phyloP scores from a whole-genome alignment of 2,329 filamentous ascomycete species.

The Pseudopyrenochaeta lycopersici region DNA sequence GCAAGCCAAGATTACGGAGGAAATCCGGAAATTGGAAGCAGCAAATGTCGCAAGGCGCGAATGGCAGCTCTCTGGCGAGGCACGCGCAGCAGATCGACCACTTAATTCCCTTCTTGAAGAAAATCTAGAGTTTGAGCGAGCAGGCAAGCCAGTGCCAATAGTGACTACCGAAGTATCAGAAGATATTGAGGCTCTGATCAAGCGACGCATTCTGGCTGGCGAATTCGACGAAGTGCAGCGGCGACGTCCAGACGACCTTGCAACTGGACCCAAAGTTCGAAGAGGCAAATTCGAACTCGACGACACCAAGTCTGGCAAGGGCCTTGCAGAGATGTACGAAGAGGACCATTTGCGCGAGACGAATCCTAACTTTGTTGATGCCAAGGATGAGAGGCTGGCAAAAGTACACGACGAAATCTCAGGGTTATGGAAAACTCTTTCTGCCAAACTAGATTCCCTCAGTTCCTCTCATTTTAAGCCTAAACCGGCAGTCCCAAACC shows the following conservation, averaged over 20 bases:
- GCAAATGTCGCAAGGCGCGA: slow-evolving; percentile 88
- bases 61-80: slow-evolving; percentile 92
- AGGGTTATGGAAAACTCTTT: slow-evolving; percentile 82
- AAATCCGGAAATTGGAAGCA: slow-evolving; percentile 90
- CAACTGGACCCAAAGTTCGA: slow-evolving; percentile 67
- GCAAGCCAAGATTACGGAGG: slow-evolving; percentile 84
- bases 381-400: slow-evolving; percentile 81
- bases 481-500: slow-evolving; percentile 79
- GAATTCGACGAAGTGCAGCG: slow-evolving; percentile 93
- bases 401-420: slow-evolving; percentile 86
- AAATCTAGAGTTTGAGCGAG: slow-evolving; percentile 93
- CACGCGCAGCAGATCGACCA: slow-evolving; percentile 80
- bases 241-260: slow-evolving; percentile 78
- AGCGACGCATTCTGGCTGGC: slow-evolving; percentile 85
- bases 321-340: slow-evolving; percentile 92
- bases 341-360: slow-evolving; percentile 83
- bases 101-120: slow-evolving; percentile 92
- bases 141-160: slow-evolving; percentile 92
- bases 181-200: slow-evolving; percentile 92
- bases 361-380: slow-evolving; percentile 83
- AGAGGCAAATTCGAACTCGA: slow-evolving; percentile 83
- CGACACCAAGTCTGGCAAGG: slow-evolving; percentile 85
- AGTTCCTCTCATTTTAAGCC: slow-evolving; percentile 97
- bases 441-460: slow-evolving; percentile 82
- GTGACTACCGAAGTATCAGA: slow-evolving; percentile 92